A percentile compares a stretch with the other conserved stretches of the same genome.
Conservation (phyloP, 805 yeast genomes). For the Jamesozyma hellenica region DNA sequence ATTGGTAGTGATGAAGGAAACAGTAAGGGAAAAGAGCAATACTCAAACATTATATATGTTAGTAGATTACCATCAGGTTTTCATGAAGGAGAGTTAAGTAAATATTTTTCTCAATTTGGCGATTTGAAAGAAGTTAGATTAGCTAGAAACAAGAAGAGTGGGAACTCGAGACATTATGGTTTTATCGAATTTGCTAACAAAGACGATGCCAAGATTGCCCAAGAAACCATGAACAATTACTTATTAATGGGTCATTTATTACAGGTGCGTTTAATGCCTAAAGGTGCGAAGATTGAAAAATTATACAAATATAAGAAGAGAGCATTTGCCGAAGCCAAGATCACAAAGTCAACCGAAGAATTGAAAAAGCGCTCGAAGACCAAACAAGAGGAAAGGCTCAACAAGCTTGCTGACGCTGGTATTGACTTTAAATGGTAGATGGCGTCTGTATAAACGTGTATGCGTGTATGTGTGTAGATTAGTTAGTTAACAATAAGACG, state of each 20-base stretch:
- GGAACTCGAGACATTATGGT: conserved; percentile 84
- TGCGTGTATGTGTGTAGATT: background rate
- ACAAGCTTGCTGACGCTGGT: conserved; percentile 29
- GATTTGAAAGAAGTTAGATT: conserved; percentile 65
- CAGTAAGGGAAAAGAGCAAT: conserved; percentile 18
- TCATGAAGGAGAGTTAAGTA: conserved; percentile 63
- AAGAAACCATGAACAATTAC: conserved; percentile 94
- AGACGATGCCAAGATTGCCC: conserved; percentile 79
- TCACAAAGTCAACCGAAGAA: conserved; percentile 25
- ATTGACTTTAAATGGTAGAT: conserved; percentile 30
- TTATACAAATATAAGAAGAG: conserved; percentile 30
- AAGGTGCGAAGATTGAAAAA: conserved; percentile 38
- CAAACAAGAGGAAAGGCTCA: conserved; percentile 29
- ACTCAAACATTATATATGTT: conserved; percentile 68
- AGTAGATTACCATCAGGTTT: conserved; percentile 92
- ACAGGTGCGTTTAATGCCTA: conserved; percentile 45
- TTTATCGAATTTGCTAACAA: conserved; percentile 69
- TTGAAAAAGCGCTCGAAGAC: conserved; percentile 26
- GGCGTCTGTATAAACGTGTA: too few species aligned
- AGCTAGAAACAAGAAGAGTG: conserved; percentile 83
- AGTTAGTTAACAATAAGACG: background rate
- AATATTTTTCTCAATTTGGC: conserved; percentile 88
- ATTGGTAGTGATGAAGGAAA: conserved; percentile 13
- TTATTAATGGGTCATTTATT: conserved; percentile 78
- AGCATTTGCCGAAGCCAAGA: conserved; percentile 24